Evolutionary conservation across 2,329 filamentous ascomycete genomes (phyloP), one percentile per base, ranked within the genome.

Genomic region (Pochonia chlamydosporia): DNA sequence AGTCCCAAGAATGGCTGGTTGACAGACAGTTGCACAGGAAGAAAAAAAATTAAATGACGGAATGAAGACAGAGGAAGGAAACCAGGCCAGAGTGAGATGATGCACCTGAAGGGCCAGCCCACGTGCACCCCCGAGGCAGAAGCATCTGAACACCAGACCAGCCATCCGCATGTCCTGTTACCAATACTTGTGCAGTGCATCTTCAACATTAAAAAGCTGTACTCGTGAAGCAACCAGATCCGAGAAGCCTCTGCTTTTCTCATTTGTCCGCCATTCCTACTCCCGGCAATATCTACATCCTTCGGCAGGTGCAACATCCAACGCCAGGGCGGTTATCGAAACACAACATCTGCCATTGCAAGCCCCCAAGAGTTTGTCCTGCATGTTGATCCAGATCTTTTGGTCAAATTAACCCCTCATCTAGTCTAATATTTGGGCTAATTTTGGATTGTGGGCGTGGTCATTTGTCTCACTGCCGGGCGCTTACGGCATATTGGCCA

Each of bases 361-460:
- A 14, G n/a, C n/a, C n/a, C n/a, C n/a, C n/a, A n/a, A n/a, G n/a
- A n/a, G n/a, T n/a, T n/a, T n/a, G n/a, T n/a, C n/a, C n/a, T n/a
- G n/a, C 21, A 37, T 24, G 13, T 6, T 11, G 23, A 44, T 24
- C 30, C 24, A 11, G 30, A 35, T 35, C 5, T 35, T 18, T 6
- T 26, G 21, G 18, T 40, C 47, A 40, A 52, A 41, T 48, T 54
- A 52, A 44, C 46, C 52, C 48, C 50, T 53, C 47, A 30, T 45
- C 33, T 42, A 26, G 37, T 36, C 13, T 40, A 16, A 14, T 40
- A 46, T 31, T 11, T 39, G 49, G 54, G 40, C 54, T 56, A 54
- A 54, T 44, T 56, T 53, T 53, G 44, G 43, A 31, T 21, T 25
- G 31, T n/a, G 5, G 37, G 16, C n/a, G 16, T 18, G 36, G 26